Percentiles rank a stretch among this genome's conserved stretches.
Evolutionary conservation across 768 basidiomycete species (phyloP).

Genomic region (Lactifluus piperatus): DNA sequence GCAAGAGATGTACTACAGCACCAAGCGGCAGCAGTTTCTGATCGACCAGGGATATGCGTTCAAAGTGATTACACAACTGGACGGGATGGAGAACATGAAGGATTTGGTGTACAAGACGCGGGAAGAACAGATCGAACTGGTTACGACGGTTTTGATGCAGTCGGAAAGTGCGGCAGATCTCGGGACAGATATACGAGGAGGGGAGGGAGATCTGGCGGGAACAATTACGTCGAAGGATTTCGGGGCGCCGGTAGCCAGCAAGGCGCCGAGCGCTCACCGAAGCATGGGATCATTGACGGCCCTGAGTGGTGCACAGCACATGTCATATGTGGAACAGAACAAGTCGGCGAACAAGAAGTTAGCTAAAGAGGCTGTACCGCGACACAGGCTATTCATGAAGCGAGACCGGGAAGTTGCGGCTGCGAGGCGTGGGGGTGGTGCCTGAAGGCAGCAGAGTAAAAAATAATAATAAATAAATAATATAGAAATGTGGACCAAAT

Average conservation of each 20-base stretch:
- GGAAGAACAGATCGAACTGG: constrained; percentile 91
- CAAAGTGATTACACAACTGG: constrained; percentile 97
- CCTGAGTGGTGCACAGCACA: constrained; percentile 82
- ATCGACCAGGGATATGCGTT: constrained; percentile 99
- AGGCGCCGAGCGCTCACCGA: constrained; percentile 60
- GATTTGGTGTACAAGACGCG: constrained; percentile 87
- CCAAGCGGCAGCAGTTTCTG: constrained; percentile 96
- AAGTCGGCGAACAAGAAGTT: constrained; percentile 82
- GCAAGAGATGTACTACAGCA: constrained; percentile 99
- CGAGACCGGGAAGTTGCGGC: constrained; percentile 67
- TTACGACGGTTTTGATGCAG: constrained; percentile 86
- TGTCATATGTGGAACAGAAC: constrained; percentile 91
- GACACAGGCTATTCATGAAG: constrained; percentile 77
- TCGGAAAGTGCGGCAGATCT: constrained; percentile 88
- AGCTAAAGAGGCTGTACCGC: constrained; percentile 39
- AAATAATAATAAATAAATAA: background rate
- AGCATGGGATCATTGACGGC: constrained; percentile 77
- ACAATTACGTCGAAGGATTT: constrained; percentile 84
- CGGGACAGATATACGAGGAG: constrained; percentile 73
- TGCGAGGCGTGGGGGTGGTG: constrained; percentile 23
- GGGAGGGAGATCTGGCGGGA: constrained; percentile 78
- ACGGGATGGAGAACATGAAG: constrained; percentile 78
- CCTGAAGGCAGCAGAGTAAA: background rate
- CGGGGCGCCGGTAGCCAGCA: constrained; percentile 42
- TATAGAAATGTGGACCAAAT: background rate